These are phyloP conservation scores for Calamus simplicifolius DNA, from an alignment of 176 grass and related monocot species.

Conservation along the genomic window DNA sequence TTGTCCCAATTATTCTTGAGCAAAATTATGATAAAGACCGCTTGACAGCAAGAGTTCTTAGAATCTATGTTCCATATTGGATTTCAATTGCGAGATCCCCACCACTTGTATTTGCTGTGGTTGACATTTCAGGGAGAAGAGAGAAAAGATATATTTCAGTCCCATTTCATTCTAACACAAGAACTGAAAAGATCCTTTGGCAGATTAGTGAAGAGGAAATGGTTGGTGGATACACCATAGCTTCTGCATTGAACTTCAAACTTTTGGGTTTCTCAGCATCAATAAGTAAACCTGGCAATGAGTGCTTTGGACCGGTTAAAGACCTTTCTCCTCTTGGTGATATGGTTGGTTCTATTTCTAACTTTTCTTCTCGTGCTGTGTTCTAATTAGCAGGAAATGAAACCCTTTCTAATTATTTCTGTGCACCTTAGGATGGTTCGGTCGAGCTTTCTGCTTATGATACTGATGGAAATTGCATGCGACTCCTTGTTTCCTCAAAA, in stretches of 20 bases:
- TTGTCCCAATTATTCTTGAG: slow-evolving; percentile 79
- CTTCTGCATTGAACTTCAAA: slow-evolving; percentile 78
- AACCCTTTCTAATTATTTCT: background rate
- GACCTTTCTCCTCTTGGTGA: slow-evolving; percentile 81
- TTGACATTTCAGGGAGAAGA: slow-evolving; percentile 62
- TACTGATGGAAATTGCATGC: slow-evolving; percentile 56
- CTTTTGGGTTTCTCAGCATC: slow-evolving; percentile 55
- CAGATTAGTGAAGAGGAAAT: slow-evolving; percentile 81
- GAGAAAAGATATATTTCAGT: slow-evolving; percentile 29
- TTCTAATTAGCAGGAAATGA: no score
- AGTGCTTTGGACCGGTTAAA: slow-evolving; percentile 59
- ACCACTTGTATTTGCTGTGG: slow-evolving; percentile 45
- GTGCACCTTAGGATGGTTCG: slow-evolving; percentile 58
- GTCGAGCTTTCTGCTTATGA: slow-evolving; percentile 79
- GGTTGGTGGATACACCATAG: slow-evolving; percentile 84
- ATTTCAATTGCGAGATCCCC: slow-evolving; percentile 84
- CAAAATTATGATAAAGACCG: slow-evolving; percentile 81
- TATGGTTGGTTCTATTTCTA: slow-evolving; percentile 45
- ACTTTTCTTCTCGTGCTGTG: no score
- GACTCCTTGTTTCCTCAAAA: slow-evolving; percentile 80
- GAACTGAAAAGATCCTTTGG: slow-evolving; percentile 56
- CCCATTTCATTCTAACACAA: slow-evolving; percentile 29
- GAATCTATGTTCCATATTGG: slow-evolving; percentile 96
- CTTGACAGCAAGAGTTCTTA: slow-evolving; percentile 61
- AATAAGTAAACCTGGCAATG: slow-evolving; percentile 39